A percentile compares a stretch with the other conserved stretches of the same genome.
These are phyloP conservation scores for Cyberlindnera euphorbiiphila DNA, from an alignment of 805 yeast genomes.

Conservation along the genomic window DNA sequence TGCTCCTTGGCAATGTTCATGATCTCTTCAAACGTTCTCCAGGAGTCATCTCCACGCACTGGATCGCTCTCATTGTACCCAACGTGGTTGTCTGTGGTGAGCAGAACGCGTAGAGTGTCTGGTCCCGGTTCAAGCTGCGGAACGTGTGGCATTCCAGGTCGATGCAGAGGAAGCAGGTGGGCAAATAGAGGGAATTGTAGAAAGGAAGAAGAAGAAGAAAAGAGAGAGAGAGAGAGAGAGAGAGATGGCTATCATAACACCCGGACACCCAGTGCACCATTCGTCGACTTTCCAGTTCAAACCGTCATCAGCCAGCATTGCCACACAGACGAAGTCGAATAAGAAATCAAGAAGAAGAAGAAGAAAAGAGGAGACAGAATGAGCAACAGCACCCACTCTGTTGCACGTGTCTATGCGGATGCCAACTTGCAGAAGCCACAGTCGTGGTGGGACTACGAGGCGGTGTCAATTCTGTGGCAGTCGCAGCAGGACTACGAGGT, in stretches of 20 bases:
- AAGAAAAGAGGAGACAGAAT: too few relatives aligned
- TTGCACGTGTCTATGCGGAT: conserved; percentile 77
- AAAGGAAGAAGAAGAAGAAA: too few relatives aligned
- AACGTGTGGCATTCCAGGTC: conserved; percentile 30
- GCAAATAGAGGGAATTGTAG: too few relatives aligned
- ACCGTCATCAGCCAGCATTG: too few relatives aligned
- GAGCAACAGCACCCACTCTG: conserved; percentile 33
- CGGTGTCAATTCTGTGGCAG: conserved; percentile 76
- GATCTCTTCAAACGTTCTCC: conserved; percentile 84
- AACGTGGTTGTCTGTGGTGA: conserved; percentile 95
- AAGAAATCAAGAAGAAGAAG: too few relatives aligned
- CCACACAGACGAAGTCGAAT: too few relatives aligned
- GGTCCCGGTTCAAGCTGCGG: conserved; percentile 44
- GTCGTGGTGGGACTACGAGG: conserved; percentile 84
- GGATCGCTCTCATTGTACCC: conserved; percentile 91
- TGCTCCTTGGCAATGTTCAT: conserved; percentile 61
- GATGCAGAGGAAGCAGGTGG: too few relatives aligned
- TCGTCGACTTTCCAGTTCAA: too few relatives aligned
- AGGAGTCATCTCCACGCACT: conserved; percentile 83
- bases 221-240: not conserved
- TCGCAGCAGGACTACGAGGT: conserved; percentile 83
- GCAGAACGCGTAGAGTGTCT: conserved; percentile 69
- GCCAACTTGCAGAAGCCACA: conserved; percentile 73
- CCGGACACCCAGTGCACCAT: too few relatives aligned
- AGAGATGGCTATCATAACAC: not conserved